phyloP scores from a whole-genome alignment of 2,329 filamentous ascomycete species.

The Bipolaris zeicola region DNA sequence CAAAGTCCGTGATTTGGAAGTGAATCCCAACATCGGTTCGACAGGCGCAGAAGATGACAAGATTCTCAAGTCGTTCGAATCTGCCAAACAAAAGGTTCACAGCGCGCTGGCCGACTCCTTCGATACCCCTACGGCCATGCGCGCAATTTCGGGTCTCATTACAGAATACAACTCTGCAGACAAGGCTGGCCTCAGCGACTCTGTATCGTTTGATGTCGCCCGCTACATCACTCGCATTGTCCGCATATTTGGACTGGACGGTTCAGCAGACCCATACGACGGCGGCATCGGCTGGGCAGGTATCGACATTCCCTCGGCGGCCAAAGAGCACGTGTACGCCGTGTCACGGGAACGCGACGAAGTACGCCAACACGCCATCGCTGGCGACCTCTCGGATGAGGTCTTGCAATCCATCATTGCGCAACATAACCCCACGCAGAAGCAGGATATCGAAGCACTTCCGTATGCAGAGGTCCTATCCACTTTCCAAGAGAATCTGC shows the following conservation, averaged over 20 bases:
- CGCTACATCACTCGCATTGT: conserved; percentile 84
- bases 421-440: conserved; percentile 34
- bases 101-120: conserved; percentile 81
- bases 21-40: conserved; percentile 40
- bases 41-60: conserved; percentile 46
- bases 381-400: conserved; percentile 43
- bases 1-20: conserved; percentile 59
- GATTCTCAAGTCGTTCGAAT: conserved; percentile 57
- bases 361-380: conserved; percentile 62
- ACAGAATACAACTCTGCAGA: conserved; percentile 71
- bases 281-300: conserved; percentile 67
- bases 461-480: conserved; percentile 57
- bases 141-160: conserved; percentile 76
- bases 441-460: conserved; percentile 39
- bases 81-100: conserved; percentile 63
- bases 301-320: conserved; percentile 64
- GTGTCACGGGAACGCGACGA: conserved; percentile 63
- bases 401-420: conserved; percentile 48
- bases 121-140: conserved; percentile 81
- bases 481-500: conserved; percentile 66
- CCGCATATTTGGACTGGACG: conserved; percentile 81
- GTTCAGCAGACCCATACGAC: conserved; percentile 54
- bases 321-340: conserved; percentile 66
- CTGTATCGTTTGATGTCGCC: conserved; percentile 62
- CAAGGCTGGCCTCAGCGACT: conserved; percentile 49